Base-by-base conservation (phyloP, 257 asterid genomes). In the Penstemon davidsonii region DNA sequence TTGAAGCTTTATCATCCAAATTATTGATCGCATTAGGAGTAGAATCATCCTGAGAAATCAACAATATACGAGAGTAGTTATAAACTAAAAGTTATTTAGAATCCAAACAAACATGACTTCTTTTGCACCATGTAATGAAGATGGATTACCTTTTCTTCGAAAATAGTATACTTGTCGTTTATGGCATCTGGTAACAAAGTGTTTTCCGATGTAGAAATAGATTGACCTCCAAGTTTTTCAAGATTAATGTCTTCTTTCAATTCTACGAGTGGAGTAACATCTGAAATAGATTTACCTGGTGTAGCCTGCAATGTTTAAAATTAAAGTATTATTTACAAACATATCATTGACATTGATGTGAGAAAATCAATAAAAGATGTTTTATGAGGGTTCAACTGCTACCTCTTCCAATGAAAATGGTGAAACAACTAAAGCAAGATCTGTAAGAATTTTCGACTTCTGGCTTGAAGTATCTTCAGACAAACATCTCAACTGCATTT, bases 321-420 rank as follows among this genome's bases (percentile, higher is more conserved):
- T 3, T 46, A 7, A 65, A 52, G 54, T 33, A 45, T 19, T 53
- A 10, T 3, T 45, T 36, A 5, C 5, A 45, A 58, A 8, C 56
- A 55, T 36, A 66, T 49, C 6, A 6, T 4, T 60, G 68, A 12
- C 45, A 46, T 49, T 67, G 3, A 64, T 42, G 52, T 53, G 58
- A 39, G 44, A 58, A 7, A 61, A 58, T 36, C 41, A 36, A n/a
- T 4, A 25, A 61, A 36, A 38, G 25, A 59, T 39, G 0, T 50
- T 66, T 44, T 44, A 40, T 10, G 42, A 42, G 40, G 60, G 55
- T 41, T 67, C 7, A 49, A 3, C 43, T 25, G 1, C 5, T 79
- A 85, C 89, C 89, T 85, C 84, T 57, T 81, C 81, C 68, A 73
- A 49, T 33, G 82, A 76, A 70, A 79, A 81, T 13, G 88, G 80